These are phyloP conservation scores for Pochonia chlamydosporia DNA, from an alignment of 2,329 filamentous ascomycete genomes.

Conservation along the genomic window DNA sequence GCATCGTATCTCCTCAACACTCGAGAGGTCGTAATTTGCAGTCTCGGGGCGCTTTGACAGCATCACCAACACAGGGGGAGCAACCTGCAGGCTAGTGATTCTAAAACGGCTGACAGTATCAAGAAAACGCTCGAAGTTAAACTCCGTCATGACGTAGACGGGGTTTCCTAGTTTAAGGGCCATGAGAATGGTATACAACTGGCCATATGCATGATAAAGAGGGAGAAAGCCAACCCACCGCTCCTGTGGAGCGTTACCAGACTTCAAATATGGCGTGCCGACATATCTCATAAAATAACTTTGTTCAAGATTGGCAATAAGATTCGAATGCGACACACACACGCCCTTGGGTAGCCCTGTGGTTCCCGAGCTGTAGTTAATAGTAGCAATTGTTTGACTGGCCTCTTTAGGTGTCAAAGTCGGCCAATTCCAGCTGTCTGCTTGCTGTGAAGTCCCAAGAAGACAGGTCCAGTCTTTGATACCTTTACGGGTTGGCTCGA, in stretches of 20 bases:
- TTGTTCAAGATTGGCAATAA: conserved; percentile 31
- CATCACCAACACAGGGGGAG: conserved; percentile 53
- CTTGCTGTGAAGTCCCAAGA: conserved; percentile 25
- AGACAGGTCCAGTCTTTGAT: conserved; percentile 37
- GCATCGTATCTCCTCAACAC: conserved; percentile 38
- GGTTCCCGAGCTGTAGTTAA: conserved; percentile 47
- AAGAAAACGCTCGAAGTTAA: conserved; percentile 48
- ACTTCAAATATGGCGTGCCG: conserved; percentile 26
- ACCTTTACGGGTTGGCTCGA: conserved; percentile 21
- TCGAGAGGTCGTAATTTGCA: conserved; percentile 45
- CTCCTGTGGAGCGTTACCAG: conserved; percentile 32
- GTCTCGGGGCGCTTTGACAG: conserved; percentile 52
- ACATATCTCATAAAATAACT: conserved; percentile 38
- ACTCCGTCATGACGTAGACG: conserved; percentile 53
- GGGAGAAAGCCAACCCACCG: conserved; percentile 57
- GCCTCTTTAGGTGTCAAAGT: conserved; percentile 22
- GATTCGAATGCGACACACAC: conserved; percentile 41
- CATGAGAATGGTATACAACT: conserved; percentile 45
- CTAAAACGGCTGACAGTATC: conserved; percentile 41
- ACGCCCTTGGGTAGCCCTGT: conserved; percentile 48
- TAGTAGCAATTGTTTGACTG: conserved; percentile 30
- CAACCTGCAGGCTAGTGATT: conserved; percentile 48
- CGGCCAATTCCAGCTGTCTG: conserved; percentile 33
- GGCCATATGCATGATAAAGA: conserved; percentile 57
- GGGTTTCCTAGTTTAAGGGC: conserved; percentile 36